Base-by-base conservation (phyloP, 2,329 filamentous ascomycete genomes). In the Aspergillus fumigatus region DNA sequence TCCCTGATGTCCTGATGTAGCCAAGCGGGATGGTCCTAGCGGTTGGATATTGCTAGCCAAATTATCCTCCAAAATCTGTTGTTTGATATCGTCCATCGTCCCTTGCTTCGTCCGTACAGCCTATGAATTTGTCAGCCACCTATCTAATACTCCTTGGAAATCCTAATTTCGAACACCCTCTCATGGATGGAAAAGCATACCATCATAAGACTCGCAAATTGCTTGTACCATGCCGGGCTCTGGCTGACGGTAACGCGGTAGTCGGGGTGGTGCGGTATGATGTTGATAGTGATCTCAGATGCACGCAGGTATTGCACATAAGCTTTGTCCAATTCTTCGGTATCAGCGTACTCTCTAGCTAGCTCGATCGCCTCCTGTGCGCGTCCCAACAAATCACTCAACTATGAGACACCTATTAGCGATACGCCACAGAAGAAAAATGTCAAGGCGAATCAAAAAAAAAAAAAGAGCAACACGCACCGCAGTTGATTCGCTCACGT, bases 231-330 rank as follows among this genome's bases (percentile, higher is more conserved):
- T 61, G 72, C 74, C 50, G 73, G 74, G 52, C 77, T 77, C 60
- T 86, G 83, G 40, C 74, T 75, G 64, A 84, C 83, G 56, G 92
- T 77, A 52, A 82, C 79, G 27, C 84, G 82, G 71, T 86, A 95
- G 59, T 93, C 89, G 55, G 83, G 84, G 70, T 96, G 91, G 38
- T 80, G 81, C 2, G 90, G 89, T 26, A 97, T 87, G 45, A 87
- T 78, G 55, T 93, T 86, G 51, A 92, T 81, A 14, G 89, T 83
- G 54, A 97, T 88, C 56, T 92, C 86, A 58, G 84, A 92, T 10
- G 92, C 90, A 60, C 88, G 84, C 56, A 97, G 82, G 68, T 93
- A 97, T 59, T 96, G 89, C 62, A 88, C 84, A 54, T 96, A 88
- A 3, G 92, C 92, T 40, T 85, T 73, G 68, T 94, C 91, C 4